Conservation (phyloP, 805 yeast genomes). For the Metschnikowia santaceciliae region DNA sequence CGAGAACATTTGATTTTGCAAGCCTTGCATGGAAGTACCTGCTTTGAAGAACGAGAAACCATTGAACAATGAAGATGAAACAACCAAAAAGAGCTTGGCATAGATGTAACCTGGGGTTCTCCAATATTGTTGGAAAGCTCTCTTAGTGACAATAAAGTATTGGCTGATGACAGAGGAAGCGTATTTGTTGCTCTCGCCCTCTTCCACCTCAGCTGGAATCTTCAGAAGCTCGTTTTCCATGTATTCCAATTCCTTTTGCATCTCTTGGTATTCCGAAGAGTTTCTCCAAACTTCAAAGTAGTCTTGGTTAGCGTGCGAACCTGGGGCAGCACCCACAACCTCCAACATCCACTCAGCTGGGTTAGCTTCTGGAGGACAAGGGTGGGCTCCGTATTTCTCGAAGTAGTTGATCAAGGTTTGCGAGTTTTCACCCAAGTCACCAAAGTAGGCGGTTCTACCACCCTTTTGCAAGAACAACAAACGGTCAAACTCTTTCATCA, state of each 20-base stretch:
- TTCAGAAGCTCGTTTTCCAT: slow-evolving; percentile 57
- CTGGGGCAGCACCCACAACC: slow-evolving; percentile 80
- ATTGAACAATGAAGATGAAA: slow-evolving; percentile 52
- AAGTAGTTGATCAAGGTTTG: slow-evolving; percentile 57
- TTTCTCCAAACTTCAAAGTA: slow-evolving; percentile 74
- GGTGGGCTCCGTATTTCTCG: slow-evolving; percentile 68
- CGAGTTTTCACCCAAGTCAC: slow-evolving; percentile 70
- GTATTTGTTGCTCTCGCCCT: slow-evolving; percentile 22
- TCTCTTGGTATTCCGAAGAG: slow-evolving; percentile 57
- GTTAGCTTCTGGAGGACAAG: slow-evolving; percentile 39
- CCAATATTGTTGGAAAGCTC: slow-evolving; percentile 44
- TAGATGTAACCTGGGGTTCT: slow-evolving; percentile 60
- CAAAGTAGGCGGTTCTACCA: slow-evolving; percentile 78
- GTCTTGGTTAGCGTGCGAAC: slow-evolving; percentile 68
- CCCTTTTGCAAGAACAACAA: slow-evolving; percentile 66
- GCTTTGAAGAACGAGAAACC: slow-evolving; percentile 76
- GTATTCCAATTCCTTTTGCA: slow-evolving; percentile 53
- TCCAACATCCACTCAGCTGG: slow-evolving; percentile 72
- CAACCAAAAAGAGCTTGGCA: slow-evolving; percentile 57
- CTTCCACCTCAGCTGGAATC: slow-evolving; percentile 15
- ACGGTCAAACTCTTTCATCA: slow-evolving; percentile 66
- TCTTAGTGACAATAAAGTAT: slow-evolving; percentile 16
- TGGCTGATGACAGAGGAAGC: slow-evolving; percentile 17
- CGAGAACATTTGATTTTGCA: slow-evolving; percentile 64
- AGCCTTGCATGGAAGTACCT: slow-evolving; percentile 49